These are phyloP conservation scores for Myrmaecium sp. DNA, from an alignment of 2,329 filamentous ascomycete genomes.

Conservation along the genomic window DNA sequence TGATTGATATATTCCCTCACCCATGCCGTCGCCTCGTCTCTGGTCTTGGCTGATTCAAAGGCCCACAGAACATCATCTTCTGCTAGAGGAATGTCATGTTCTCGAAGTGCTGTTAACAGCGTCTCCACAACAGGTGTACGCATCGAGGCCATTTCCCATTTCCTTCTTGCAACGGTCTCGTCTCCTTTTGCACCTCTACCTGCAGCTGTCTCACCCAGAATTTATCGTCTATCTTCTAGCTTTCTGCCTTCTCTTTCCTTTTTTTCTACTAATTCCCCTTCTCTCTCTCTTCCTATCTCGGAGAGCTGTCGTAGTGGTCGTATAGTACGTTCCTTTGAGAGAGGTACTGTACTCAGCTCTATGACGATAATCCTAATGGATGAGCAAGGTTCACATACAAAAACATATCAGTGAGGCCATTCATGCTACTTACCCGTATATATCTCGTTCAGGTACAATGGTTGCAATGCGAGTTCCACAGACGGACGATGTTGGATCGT, in stretches of 20 bases:
- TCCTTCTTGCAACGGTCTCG: background rate
- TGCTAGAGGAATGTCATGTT: constrained; percentile 26
- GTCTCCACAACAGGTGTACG: constrained; percentile 18
- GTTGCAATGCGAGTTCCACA: too few relatives aligned
- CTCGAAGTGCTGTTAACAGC: constrained; percentile 26
- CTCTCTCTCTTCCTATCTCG: background rate
- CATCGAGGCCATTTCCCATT: background rate
- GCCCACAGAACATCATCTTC: constrained; percentile 30
- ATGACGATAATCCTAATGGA: too few relatives aligned
- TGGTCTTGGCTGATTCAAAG: constrained; percentile 27
- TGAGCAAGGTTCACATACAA: too few relatives aligned
- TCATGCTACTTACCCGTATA: too few relatives aligned
- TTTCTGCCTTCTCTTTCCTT: background rate
- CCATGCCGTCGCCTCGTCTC: constrained; percentile 25
- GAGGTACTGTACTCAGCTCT: too few relatives aligned
- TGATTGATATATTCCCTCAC: constrained; percentile 29
- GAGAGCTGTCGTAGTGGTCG: too few relatives aligned
- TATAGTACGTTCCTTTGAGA: too few relatives aligned
- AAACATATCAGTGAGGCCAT: too few relatives aligned
- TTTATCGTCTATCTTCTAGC: background rate
- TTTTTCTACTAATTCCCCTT: background rate
- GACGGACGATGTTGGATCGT: too few relatives aligned
- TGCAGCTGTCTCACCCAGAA: background rate
- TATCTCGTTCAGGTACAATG: too few relatives aligned
- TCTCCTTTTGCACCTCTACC: background rate